Base-by-base conservation (phyloP, 139 green algal genomes). In the Edaphochlamys debaryana region DNA sequence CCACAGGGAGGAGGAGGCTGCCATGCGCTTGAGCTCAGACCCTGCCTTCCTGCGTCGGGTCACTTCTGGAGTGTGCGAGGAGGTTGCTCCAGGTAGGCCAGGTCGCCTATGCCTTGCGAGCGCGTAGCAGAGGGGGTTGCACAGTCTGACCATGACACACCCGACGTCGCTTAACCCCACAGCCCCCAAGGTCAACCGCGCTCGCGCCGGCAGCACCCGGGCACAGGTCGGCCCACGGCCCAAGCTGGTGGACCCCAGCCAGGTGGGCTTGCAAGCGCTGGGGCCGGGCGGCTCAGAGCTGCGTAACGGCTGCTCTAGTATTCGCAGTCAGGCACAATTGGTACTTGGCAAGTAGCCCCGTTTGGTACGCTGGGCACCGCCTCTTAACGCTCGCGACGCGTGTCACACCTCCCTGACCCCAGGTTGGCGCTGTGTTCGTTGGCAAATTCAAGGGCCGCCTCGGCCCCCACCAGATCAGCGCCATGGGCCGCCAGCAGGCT, bases 1-100 rank as follows among this genome's bases (percentile, higher is more conserved):
- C n/a, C 60, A 38, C 80, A 94, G 91, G 87, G 94, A 97, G 85
- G 93, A 96, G 1, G 88, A 94, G 0, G 91, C 94, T 0, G 91
- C 91, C 0, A 67, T 88, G 19, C 54, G 84, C 50, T 75, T 96
- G 32, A 87, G 88, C 27, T 91, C 85, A 0, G 92, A 96, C 66
- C 67, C 88, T 1, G 66, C 62, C 25, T 96, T 97, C 79, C 38
- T 71, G 42, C 64, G 82, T 13, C 62, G 76, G 5, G 83, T 93
- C 2, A 50, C 56, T 15, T n/a, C 30, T 8, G 80, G 63, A 0
- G 15, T 34, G 11, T 9, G 40, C 41, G 41, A n/a, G 25, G 62
- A 60, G 3, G 58, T 54, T 5, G 62, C 58, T 15, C 37, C 84
- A 34, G 70, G 64, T 82, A n/a, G n/a, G n/a, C n/a, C n/a, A n/a